Conservation (phyloP, 2,329 filamentous ascomycete genomes). For the Colletotrichum spaethianum region DNA sequence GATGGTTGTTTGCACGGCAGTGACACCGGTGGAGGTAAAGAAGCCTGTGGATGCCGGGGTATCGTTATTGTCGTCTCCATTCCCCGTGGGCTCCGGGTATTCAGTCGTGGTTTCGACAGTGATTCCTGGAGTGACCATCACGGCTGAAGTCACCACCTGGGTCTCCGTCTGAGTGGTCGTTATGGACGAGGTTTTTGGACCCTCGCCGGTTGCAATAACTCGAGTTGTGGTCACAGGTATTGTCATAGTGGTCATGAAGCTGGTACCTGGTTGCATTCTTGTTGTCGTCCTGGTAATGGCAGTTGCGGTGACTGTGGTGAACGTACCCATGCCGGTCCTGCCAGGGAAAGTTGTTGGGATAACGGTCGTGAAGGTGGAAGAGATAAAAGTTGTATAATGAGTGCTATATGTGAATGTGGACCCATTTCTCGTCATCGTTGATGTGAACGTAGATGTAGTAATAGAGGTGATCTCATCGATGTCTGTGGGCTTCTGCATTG, state of each 20-base stretch:
- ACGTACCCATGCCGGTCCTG: background rate
- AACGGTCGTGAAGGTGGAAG: slow-evolving; percentile 5
- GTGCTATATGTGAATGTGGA: background rate
- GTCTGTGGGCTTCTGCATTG: background rate
- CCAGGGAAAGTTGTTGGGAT: slow-evolving; percentile 13
- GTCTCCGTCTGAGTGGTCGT: slow-evolving; percentile 13
- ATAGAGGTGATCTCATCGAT: background rate
- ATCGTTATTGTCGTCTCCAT: background rate
- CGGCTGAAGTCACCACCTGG: background rate
- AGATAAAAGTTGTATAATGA: background rate
- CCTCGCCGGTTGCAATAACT: background rate
- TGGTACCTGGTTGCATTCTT: background rate
- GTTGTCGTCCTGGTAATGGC: slow-evolving; percentile 1
- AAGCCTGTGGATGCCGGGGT: slow-evolving; percentile 1
- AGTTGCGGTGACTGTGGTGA: background rate
- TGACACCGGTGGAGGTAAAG: slow-evolving; percentile 18
- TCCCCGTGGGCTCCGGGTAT: slow-evolving; percentile 7
- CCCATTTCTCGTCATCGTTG: slow-evolving; percentile 13
- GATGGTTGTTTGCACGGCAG: slow-evolving; percentile 15
- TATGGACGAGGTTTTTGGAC: background rate
- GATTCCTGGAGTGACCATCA: background rate
- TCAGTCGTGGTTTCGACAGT: slow-evolving; percentile 9
- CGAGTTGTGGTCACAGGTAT: background rate
- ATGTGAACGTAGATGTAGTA: slow-evolving; percentile 22
- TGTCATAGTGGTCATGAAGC: slow-evolving; percentile 4